Conservation (phyloP, 23 red algal species). For the Rhodosorus marinus region DNA sequence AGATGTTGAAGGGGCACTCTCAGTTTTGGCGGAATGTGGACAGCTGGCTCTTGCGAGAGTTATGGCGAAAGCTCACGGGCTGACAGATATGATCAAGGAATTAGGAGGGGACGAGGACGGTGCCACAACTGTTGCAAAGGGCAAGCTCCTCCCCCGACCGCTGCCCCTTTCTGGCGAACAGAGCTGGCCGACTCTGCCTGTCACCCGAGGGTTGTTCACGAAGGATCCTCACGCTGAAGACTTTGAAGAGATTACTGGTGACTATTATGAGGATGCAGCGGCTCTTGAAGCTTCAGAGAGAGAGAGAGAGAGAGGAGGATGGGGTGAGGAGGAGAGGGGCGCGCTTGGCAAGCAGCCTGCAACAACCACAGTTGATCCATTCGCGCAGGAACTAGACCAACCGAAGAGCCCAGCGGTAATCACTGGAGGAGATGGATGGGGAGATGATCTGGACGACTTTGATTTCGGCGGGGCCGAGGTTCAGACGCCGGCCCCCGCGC, state of each 20-base stretch:
- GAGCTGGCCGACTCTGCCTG: slow-evolving; percentile 43
- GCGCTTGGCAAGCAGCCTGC: slow-evolving; percentile 2
- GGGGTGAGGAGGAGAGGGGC: neutral
- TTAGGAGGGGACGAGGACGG: slow-evolving; percentile 4
- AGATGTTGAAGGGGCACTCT: slow-evolving; percentile 27
- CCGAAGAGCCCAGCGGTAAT: slow-evolving; percentile 4
- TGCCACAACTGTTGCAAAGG: neutral
- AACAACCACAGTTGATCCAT: slow-evolving; percentile 36
- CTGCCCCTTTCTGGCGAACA: slow-evolving; percentile 17
- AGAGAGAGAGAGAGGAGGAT: slow-evolving; percentile 35
- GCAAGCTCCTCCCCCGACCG: slow-evolving; percentile 30
- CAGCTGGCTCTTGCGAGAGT: slow-evolving; percentile 53
- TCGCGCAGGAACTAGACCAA: slow-evolving; percentile 25
- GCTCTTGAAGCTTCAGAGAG: slow-evolving; percentile 50
- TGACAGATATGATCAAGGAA: slow-evolving; percentile 29
- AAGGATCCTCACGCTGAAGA: slow-evolving; percentile 50
- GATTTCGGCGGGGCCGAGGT: slow-evolving; percentile 22
- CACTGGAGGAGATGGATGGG: slow-evolving; percentile 31
- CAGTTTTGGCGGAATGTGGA: slow-evolving; percentile 53
- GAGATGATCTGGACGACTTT: slow-evolving; percentile 37
- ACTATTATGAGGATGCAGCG: slow-evolving; percentile 91
- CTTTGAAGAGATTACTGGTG: slow-evolving; percentile 49
- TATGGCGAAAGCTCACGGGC: slow-evolving; percentile 33
- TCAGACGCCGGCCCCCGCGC: too few relatives aligned
- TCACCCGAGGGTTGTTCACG: slow-evolving; percentile 44